A percentile compares a stretch with the other conserved stretches of the same genome.
Conservation (phyloP, 2,329 filamentous ascomycete genomes). For the Penicillium sp. region DNA sequence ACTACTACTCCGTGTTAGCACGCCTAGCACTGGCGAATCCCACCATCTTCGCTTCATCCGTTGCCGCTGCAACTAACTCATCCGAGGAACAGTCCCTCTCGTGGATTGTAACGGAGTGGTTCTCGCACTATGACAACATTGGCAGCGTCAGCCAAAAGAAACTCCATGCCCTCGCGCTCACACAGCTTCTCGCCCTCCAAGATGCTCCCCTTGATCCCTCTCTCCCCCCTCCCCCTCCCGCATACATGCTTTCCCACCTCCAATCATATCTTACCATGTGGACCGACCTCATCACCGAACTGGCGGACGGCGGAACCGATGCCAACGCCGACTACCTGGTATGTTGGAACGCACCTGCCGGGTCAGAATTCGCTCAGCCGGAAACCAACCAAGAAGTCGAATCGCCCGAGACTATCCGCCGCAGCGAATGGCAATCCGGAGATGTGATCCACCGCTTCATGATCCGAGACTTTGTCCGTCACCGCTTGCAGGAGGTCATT, state of each 20-base stretch:
- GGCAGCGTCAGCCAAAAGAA: conserved; percentile 50
- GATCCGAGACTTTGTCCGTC: conserved; percentile 47
- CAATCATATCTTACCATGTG: conserved; percentile 51
- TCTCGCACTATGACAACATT: conserved; percentile 51
- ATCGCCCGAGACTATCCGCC: conserved; percentile 45
- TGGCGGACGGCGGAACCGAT: conserved; percentile 45
- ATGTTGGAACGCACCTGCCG: conserved; percentile 35
- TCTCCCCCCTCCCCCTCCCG: conserved; percentile 29
- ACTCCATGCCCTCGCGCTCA: conserved; percentile 49
- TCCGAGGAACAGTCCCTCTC: conserved; percentile 37
- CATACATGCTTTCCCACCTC: conserved; percentile 45
- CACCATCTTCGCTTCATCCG: conserved; percentile 61
- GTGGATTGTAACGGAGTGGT: conserved; percentile 53
- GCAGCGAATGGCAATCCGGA: conserved; percentile 41
- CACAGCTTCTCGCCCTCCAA: conserved; percentile 45
- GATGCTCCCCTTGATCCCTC: conserved; percentile 34
- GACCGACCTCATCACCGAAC: conserved; percentile 49
- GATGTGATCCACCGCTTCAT: conserved; percentile 49
- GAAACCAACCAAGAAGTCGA: conserved; percentile 38
- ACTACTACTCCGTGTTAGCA: conserved; percentile 82
- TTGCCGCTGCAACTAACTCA: conserved; percentile 41
- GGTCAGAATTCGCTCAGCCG: conserved; percentile 28
- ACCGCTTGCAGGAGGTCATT: conserved; percentile 44
- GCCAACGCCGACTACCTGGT: conserved; percentile 46
- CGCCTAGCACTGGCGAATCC: conserved; percentile 76